Percentiles rank a stretch among this genome's conserved stretches.
These are phyloP conservation scores for Hexamita inflata DNA, from an alignment of 208 protist species.

Conservation along the genomic window DNA sequence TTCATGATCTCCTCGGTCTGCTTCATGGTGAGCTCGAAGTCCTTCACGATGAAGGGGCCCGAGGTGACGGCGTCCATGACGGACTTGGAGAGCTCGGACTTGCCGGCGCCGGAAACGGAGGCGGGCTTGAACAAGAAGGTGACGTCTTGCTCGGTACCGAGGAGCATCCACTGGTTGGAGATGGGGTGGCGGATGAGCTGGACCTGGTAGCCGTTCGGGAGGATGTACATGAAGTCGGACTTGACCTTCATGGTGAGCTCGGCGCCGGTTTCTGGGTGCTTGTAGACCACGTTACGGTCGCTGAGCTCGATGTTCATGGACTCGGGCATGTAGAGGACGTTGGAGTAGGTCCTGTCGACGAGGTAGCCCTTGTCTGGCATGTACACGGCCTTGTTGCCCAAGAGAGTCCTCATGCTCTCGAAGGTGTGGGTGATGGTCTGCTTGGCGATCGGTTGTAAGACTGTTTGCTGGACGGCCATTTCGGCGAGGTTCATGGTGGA, in stretches of 20 bases:
- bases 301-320: conserved; percentile 33
- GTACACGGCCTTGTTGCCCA: conserved; percentile 11
- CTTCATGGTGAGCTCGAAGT: conserved; percentile 36
- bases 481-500: conserved; percentile 27
- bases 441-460: background rate
- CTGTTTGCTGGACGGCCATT: background rate
- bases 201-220: conserved; percentile 45
- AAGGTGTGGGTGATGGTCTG: conserved; percentile 15
- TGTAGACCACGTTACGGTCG: conserved; percentile 25
- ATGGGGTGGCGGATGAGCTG: conserved; percentile 30
- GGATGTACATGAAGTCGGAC: conserved; percentile 35
- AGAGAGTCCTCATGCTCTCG: conserved; percentile 6
- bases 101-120: conserved; percentile 47
- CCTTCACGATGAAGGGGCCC: conserved; percentile 33
- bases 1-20: conserved; percentile 31
- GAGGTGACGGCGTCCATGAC: conserved; percentile 40
- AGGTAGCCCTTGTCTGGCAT: conserved; percentile 32
- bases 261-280: conserved; percentile 22
- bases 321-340: conserved; percentile 42
- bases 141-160: conserved; percentile 30
- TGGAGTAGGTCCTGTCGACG: conserved; percentile 34
- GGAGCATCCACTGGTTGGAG: conserved; percentile 35
- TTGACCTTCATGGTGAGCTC: conserved; percentile 30
- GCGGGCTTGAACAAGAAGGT: conserved; percentile 36
- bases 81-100: conserved; percentile 49